Percentiles rank a stretch among this genome's conserved stretches.
Conservation (phyloP, 495 filamentous ascomycete genomes). For the Sordaria brevicollis region DNA sequence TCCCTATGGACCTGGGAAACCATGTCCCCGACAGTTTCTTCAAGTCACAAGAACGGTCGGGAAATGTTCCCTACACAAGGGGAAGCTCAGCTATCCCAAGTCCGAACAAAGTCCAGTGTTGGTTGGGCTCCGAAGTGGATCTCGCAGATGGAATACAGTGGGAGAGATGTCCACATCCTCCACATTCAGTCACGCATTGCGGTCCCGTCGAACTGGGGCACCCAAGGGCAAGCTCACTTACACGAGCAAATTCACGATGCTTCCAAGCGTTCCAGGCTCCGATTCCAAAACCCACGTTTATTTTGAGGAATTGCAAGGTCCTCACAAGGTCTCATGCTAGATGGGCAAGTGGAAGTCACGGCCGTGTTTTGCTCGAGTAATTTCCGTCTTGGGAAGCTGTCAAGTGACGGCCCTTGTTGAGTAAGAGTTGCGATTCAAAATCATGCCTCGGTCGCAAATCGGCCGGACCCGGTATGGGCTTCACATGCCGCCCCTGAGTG, state of each 20-base stretch:
- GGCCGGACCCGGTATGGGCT: background rate
- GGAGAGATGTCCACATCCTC: too few species aligned
- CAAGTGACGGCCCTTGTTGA: background rate
- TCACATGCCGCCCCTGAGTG: background rate
- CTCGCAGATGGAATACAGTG: background rate
- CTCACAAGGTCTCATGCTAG: background rate
- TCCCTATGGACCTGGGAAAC: background rate
- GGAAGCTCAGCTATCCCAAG: background rate
- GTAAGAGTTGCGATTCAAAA: too few species aligned
- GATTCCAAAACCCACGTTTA: background rate
- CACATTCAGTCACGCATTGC: background rate
- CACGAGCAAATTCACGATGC: background rate
- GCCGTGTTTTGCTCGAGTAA: background rate
- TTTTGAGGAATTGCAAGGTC: background rate
- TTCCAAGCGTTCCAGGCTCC: background rate
- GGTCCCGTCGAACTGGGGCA: background rate
- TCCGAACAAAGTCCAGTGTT: background rate
- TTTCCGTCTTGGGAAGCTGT: background rate
- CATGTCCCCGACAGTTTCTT: background rate
- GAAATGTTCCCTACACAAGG: background rate
- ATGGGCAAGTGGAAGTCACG: background rate
- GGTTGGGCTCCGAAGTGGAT: background rate
- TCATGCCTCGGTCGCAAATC: background rate
- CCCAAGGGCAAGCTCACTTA: too few species aligned
- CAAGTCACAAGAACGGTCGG: background rate